Evolutionary conservation across 2,329 filamentous ascomycete genomes (phyloP), one percentile per base, ranked within the genome.

Genomic region (Elsinoe fawcettii): DNA sequence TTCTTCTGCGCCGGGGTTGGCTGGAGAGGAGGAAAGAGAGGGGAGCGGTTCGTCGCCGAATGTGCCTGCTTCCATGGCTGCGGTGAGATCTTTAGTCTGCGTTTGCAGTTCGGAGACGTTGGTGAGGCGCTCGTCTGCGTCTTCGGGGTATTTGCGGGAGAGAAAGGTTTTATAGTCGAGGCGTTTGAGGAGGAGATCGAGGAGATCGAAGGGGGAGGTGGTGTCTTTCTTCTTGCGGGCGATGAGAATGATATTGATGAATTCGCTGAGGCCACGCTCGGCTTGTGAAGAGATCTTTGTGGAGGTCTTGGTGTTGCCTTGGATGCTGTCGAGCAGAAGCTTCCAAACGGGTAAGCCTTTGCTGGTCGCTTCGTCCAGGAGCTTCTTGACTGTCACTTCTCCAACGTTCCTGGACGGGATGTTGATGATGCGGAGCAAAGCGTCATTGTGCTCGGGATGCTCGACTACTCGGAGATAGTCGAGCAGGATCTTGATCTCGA

Each of bases 81-180:
- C 67, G 1, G 73, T 71, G 58, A 91, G 86, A 60, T 96, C 90
- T 3, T 78, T 79, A 1, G 89, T 90, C 66, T 96, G 84, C 14
- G 76, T 81, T 58, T 95, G 75, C n/a, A 97, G 82, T 70, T 97
- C 92, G 66, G 93, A 83, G 0, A 97, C 84, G 64, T 96, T 97
- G 30, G 85, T 85, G 88, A 90, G 93, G 60, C 90, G 79, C 57
- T 84, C 78, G 63, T 93, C 89, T 62, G 86, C 80, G 59, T 92
- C 85, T 16, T 93, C 84, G 0, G 80, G 77, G 63, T 92, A 86
- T 20, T 83, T 81, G 9, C 81, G 79, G 63, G 86, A 80, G 5
- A 97, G 74, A 65, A 88, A 88, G n/a, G 82, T 80, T 65, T 89
- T 79, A 61, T 92, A 89, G 9, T 81, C 76, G 5, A 95, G 79